These are phyloP conservation scores for Podila epicladia DNA, from an alignment of 192 early-diverging fungal genomes.

Conservation along the genomic window DNA sequence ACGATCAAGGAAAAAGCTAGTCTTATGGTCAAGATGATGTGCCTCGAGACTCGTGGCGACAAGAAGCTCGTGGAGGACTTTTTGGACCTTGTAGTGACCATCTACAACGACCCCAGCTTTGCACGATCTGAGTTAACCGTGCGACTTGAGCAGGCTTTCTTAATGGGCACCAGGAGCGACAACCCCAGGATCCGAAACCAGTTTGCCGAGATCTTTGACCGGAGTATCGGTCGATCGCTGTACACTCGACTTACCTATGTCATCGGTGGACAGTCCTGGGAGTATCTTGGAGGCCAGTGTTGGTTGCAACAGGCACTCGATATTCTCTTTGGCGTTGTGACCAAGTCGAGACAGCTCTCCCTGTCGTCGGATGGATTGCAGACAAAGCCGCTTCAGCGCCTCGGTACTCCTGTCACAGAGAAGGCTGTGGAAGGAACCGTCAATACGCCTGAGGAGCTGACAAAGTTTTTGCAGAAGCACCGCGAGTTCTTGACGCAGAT, in stretches of 20 bases:
- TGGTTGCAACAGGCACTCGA: constrained; percentile 96
- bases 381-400: constrained; percentile 54
- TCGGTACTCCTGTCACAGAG: constrained; percentile 15
- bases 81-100: constrained; percentile 88
- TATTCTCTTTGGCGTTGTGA: constrained; percentile 79
- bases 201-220: constrained; percentile 86
- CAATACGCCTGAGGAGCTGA: constrained; percentile 49
- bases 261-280: constrained; percentile 96
- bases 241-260: constrained; percentile 87
- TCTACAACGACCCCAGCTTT: constrained; percentile 87
- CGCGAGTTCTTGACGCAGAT: constrained; percentile 70
- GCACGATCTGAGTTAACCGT: constrained; percentile 92
- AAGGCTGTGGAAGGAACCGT: constrained; percentile 17
- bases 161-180: constrained; percentile 85
- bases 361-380: constrained; percentile 54
- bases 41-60: constrained; percentile 77
- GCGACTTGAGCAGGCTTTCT: constrained; percentile 92
- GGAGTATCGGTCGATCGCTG: constrained; percentile 76
- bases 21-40: constrained; percentile 93
- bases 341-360: constrained; percentile 47
- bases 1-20: constrained; percentile 97
- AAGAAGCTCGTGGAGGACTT: constrained; percentile 82
- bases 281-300: constrained; percentile 82
- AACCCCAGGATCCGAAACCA: constrained; percentile 82
- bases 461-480: constrained; percentile 61